These are phyloP conservation scores for Blastobotrys muscicola DNA, from an alignment of 805 yeast species.

Conservation along the genomic window DNA sequence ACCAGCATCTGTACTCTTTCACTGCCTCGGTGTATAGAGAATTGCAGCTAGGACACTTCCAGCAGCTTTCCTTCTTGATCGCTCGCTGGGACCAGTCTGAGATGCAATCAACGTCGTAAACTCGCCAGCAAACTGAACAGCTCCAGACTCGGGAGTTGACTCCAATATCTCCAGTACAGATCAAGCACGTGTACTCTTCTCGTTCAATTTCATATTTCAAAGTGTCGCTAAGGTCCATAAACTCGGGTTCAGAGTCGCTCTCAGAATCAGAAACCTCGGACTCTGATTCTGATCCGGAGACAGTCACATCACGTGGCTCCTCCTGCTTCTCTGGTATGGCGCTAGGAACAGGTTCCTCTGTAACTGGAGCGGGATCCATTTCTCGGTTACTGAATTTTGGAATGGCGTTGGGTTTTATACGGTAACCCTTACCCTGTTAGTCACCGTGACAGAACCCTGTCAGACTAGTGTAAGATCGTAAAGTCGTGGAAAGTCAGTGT, in stretches of 20 bases:
- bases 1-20: constrained; percentile 69
- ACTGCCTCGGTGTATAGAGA: constrained; percentile 39
- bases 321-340: neutral
- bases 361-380: neutral
- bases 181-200: constrained; percentile 74
- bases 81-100: constrained; percentile 79
- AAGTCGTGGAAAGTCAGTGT: too few relatives aligned
- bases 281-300: neutral
- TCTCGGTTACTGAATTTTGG: neutral
- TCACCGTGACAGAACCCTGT: too few relatives aligned
- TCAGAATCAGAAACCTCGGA: neutral
- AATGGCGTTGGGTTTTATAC: too few relatives aligned
- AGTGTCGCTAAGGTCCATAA: constrained; percentile 24
- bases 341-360: neutral
- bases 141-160: constrained; percentile 63
- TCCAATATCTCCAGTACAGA: constrained; percentile 78
- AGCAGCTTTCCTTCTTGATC: constrained; percentile 27
- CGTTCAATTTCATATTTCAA: constrained; percentile 50
- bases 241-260: constrained; percentile 15
- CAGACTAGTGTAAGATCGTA: too few relatives aligned
- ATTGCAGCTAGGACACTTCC: constrained; percentile 88
- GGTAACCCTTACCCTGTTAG: too few relatives aligned
- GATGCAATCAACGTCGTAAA: constrained; percentile 78
- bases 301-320: neutral
- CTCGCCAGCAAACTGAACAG: constrained; percentile 68